These are phyloP conservation scores for Boletellus deceptivus DNA, from an alignment of 1,284 basidiomycete species.

Conservation along the genomic window DNA sequence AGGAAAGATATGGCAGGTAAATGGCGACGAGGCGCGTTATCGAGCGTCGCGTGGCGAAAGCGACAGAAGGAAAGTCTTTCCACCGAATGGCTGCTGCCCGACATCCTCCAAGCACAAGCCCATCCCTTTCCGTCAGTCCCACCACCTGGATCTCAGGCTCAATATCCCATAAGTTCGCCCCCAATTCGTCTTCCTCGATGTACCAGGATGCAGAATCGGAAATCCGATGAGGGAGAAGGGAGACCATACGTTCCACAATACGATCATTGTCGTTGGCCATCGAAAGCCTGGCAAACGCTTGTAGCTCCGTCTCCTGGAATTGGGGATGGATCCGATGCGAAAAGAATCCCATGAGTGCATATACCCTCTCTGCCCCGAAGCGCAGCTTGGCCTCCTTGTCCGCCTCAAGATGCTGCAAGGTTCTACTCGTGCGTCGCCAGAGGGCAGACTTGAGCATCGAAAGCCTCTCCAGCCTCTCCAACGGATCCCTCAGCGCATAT, in stretches of 20 bases:
- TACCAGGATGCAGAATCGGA: constrained; percentile 15
- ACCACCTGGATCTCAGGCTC: constrained; percentile 25
- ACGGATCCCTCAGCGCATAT: constrained; percentile 22
- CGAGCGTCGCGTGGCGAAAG: constrained; percentile 19
- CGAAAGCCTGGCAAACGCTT: constrained; percentile 26
- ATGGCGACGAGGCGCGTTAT: constrained; percentile 13
- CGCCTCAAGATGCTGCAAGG: not conserved
- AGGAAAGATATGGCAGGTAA: constrained; percentile 9
- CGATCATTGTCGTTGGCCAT: constrained; percentile 31
- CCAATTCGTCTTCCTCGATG: constrained; percentile 20
- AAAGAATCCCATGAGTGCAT: constrained; percentile 31
- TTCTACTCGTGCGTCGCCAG: constrained; percentile 19
- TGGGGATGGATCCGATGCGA: constrained; percentile 27
- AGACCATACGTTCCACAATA: constrained; percentile 27
- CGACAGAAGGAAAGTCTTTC: constrained; percentile 26
- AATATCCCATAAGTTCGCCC: constrained; percentile 27
- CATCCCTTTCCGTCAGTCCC: constrained; percentile 21
- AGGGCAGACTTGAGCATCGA: constrained; percentile 24
- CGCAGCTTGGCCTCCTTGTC: no score
- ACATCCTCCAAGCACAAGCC: constrained; percentile 30
- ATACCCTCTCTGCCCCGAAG: constrained; percentile 26
- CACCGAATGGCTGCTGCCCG: constrained; percentile 24
- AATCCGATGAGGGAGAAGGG: constrained; percentile 13
- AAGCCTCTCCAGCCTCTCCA: constrained; percentile 29
- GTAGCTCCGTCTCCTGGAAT: constrained; percentile 20